Conservation (phyloP, 2,329 filamentous ascomycete genomes). For the Cercospora canescens region DNA sequence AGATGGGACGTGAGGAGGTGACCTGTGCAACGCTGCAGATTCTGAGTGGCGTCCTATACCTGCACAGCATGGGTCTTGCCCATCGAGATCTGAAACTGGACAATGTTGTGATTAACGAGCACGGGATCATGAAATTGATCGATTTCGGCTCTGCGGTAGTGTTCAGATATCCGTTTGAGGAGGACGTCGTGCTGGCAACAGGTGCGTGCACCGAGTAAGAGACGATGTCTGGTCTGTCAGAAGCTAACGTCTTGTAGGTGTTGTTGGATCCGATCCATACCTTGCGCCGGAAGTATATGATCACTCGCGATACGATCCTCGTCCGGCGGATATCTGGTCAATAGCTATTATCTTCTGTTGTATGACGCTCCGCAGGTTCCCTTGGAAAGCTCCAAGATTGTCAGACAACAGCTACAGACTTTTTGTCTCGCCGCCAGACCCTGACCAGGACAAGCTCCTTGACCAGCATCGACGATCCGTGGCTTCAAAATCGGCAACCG, state of each 20-base stretch:
- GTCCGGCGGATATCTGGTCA: constrained; percentile 95
- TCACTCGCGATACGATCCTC: constrained; percentile 87
- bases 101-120: constrained; percentile 95
- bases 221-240: not conserved
- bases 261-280: constrained; percentile 89
- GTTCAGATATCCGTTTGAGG: constrained; percentile 96
- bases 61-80: constrained; percentile 92
- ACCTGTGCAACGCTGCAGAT: constrained; percentile 93
- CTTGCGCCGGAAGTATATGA: constrained; percentile 97
- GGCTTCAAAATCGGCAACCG: constrained; percentile 35
- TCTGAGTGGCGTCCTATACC: constrained; percentile 86
- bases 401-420: constrained; percentile 94
- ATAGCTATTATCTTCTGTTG: constrained; percentile 98
- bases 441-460: constrained; percentile 52
- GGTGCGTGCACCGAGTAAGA: constrained; percentile 57
- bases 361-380: constrained; percentile 93
- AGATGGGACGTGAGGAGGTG: constrained; percentile 90
- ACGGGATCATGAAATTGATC: constrained; percentile 98
- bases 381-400: constrained; percentile 91
- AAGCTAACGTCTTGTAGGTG: constrained; percentile 51
- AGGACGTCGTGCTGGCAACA: constrained; percentile 75
- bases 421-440: constrained; percentile 82
- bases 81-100: constrained; percentile 95
- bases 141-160: constrained; percentile 98
- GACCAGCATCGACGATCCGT: constrained; percentile 29